These are phyloP conservation scores for Clausena lansium DNA, from an alignment of 345 rosid species.

Conservation along the genomic window DNA sequence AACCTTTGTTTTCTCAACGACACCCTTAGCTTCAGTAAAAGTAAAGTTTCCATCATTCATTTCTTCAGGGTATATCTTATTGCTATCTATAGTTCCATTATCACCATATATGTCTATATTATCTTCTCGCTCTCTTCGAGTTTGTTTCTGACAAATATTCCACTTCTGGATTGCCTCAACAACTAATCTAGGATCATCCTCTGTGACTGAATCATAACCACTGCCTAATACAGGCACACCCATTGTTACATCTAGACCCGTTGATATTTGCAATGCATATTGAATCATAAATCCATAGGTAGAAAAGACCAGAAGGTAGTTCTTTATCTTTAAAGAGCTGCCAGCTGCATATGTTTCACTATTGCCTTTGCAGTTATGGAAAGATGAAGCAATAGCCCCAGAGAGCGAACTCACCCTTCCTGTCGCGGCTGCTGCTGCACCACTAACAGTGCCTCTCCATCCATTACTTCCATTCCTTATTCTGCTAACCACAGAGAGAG, in stretches of 20 bases:
- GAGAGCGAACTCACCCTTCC: conserved; percentile 65
- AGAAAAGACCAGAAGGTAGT: conserved; percentile 75
- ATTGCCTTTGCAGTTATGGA: conserved; percentile 59
- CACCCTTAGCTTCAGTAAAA: conserved; percentile 29
- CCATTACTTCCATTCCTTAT: conserved; percentile 76
- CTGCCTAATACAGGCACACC: conserved; percentile 31
- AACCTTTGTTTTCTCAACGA: conserved; percentile 28
- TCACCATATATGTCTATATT: conserved; percentile 81
- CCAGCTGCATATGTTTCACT: conserved; percentile 27
- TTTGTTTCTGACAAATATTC: conserved; percentile 75
- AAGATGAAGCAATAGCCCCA: conserved; percentile 73
- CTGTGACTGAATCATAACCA: conserved; percentile 48
- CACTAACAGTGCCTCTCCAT: conserved; percentile 75
- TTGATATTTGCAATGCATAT: conserved; percentile 45
- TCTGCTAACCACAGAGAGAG: conserved; percentile 74
- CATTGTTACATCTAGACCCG: conserved; percentile 36
- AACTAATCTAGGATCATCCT: conserved; percentile 61
- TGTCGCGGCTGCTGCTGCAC: conserved; percentile 86
- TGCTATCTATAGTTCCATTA: conserved; percentile 57
- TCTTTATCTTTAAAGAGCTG: conserved; percentile 41
- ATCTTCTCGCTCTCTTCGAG: conserved; percentile 70
- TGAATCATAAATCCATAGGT: conserved; percentile 84
- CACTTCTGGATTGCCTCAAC: conserved; percentile 83
- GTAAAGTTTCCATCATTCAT: conserved; percentile 34
- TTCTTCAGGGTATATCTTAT: conserved; percentile 77